Evolutionary conservation across 129 eudicot genomes (phyloP), one percentile per base, ranked within the genome.

Genomic region (Ambrosia trifida): DNA sequence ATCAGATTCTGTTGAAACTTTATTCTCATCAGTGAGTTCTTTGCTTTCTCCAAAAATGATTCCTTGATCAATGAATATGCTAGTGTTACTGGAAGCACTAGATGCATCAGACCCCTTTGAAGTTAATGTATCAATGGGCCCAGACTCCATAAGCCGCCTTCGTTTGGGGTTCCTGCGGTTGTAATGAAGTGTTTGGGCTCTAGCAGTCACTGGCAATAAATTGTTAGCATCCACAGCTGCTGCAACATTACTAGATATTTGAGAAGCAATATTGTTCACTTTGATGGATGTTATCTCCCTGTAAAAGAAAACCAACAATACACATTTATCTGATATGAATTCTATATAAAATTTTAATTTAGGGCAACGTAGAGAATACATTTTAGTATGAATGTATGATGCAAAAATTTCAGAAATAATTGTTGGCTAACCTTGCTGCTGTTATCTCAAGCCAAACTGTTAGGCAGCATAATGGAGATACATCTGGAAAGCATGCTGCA

Each of bases 361-460:
- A 63, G 47, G 70, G 35, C 71, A 64, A 50, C 63, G 17, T 57
- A 74, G 28, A 74, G 53, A 17, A 73, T 45, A 51, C 71, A 66
- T 19, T 67, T 41, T 49, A 69, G 74, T 36, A 79, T 54, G 64
- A 79, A 36, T 52, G 74, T 36, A 79, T 54, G 64, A 79, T 46
- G 58, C 40, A 67, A 44, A 32, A 0, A 0, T 44, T 68, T 43
- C n/a, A 35, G 33, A 36, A 58, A 41, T 57, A 73, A 4, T 5
- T 57, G 53, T 59, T 45, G 49, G 50, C 72, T 72, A 76, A 92
- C 98, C 98, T 92, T 76, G 98, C 98, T 18, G 95, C 98, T 19
- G 96, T 92, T 63, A 92, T 92, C 81, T 92, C 98, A 64, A 92
- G 87, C 98, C 98, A 92, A 64, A 83, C 88, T 72, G 96, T 83